Percentiles rank a stretch among this genome's conserved stretches.
Conservation (phyloP, 805 yeast genomes). For the Candida endomychidarum region DNA sequence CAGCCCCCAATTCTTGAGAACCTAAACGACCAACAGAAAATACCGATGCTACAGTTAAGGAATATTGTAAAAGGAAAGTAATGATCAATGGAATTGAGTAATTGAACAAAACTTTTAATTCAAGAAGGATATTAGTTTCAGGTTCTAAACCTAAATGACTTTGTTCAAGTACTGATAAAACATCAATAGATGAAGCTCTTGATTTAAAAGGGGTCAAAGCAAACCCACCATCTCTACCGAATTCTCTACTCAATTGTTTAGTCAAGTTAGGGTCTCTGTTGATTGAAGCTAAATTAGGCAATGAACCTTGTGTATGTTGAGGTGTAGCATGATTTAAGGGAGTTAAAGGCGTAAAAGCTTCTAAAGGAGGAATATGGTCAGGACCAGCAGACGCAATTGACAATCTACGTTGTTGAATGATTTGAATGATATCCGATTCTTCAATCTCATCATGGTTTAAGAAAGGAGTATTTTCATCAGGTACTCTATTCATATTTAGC, state of each 20-base stretch:
- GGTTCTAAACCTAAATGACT: conserved; percentile 37
- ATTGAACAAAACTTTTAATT: conserved; percentile 35
- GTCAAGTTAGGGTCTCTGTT: conserved; percentile 3
- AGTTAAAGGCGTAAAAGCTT: conserved; percentile 1
- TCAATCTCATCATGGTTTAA: conserved; percentile 20
- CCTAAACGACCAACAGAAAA: conserved; percentile 78
- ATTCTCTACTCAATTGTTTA: conserved; percentile 4
- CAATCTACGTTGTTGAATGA: conserved; percentile 39
- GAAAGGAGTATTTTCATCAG: conserved; percentile 19
- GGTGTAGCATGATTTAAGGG: too few relatives aligned
- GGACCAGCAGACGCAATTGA: conserved; percentile 37
- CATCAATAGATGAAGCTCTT: conserved; percentile 11
- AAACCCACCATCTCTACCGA: background rate
- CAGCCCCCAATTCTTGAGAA: conserved; percentile 69
- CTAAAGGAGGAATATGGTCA: conserved; percentile 16
- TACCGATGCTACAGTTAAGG: conserved; percentile 72
- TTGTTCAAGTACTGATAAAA: conserved; percentile 10
- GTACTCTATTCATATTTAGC: conserved; percentile 7
- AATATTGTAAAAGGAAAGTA: conserved; percentile 69
- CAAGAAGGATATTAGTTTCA: conserved; percentile 40
- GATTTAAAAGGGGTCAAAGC: conserved; percentile 22
- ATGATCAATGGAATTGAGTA: conserved; percentile 59
- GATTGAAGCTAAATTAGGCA: conserved; percentile 1
- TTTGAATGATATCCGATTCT: conserved; percentile 37
- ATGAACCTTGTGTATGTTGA: background rate